Evolutionary conservation across 2,329 filamentous ascomycete genomes (phyloP), one percentile per base, ranked within the genome.

Genomic region (Aspergillus nomiae): DNA sequence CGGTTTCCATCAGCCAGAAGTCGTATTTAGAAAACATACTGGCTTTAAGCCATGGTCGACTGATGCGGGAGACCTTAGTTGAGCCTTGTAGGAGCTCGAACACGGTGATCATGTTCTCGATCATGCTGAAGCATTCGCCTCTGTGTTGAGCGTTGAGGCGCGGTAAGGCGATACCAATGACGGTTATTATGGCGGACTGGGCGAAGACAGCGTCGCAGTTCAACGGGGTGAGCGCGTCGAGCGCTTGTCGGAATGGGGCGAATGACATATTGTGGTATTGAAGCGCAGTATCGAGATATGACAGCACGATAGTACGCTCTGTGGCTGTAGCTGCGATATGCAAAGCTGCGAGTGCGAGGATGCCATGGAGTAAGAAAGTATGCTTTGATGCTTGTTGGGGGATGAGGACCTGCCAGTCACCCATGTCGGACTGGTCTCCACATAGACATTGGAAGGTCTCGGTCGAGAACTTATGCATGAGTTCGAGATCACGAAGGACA

Each of bases 11-110:
- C 4, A 78, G 81, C 83, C 83, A 86, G 66, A 84, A 85, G 16
- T 72, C 72, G 0, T 73, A 70, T 38, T 78, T 75, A 34, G 76
- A 81, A 71, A 86, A 86, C 0, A 85, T 72, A 76, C 81, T 82
- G 24, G 81, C 80, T 59, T 85, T 82, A 69, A 85, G 81, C 60
- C 73, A 74, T 1, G 69, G 61, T 4, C 64, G 60, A 10, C 70
- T 67, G 26, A 71, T 61, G 0, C 59, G 57, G 26, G 72, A 54
- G 26, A 75, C 74, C 43, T 71, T 73, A 34, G 69, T 71, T 8
- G 71, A 69, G 0, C 73, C 73, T 45, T 73, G 73, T 0, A 75
- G 63, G 0, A 75, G 62, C 50, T 74, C 69, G 30, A 75, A 74
- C 1, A 72, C 60, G 1, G 66, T 67, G 21, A 72, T 48, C 8